These are phyloP conservation scores for Persicaria maculosa DNA, from an alignment of 148 eudicot species.

Conservation along the genomic window DNA sequence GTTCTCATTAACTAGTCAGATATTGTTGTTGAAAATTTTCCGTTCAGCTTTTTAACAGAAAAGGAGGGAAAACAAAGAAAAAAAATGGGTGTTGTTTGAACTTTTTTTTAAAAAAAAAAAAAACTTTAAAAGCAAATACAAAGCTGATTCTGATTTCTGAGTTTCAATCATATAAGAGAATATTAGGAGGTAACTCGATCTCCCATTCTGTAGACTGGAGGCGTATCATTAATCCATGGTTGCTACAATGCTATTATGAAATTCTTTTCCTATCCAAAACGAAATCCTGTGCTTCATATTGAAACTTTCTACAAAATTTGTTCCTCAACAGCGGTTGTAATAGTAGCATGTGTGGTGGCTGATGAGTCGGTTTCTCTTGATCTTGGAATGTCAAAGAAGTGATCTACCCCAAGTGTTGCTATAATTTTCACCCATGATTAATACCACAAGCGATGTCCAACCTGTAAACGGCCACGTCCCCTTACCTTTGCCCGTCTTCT, in stretches of 20 bases:
- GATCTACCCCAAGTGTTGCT: slow-evolving; percentile 37
- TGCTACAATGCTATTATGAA: background rate
- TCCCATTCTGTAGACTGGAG: background rate
- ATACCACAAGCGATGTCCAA: slow-evolving; percentile 80
- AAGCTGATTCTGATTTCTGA: background rate
- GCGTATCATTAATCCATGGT: background rate
- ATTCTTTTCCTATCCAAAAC: background rate
- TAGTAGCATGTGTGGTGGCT: background rate
- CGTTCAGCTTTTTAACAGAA: background rate
- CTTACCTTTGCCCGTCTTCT: slow-evolving; percentile 80
- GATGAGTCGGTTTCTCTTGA: background rate
- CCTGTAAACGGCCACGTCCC: slow-evolving; percentile 79
- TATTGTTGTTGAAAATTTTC: background rate
- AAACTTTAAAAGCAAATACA: background rate
- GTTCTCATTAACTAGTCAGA: background rate
- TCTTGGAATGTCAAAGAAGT: slow-evolving; percentile 4
- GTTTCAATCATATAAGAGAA: background rate
- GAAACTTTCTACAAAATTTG: background rate
- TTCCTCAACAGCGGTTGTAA: background rate
- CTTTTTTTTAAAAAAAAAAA: background rate
- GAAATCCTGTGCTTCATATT: background rate
- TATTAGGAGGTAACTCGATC: background rate
- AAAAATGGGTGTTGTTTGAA: background rate
- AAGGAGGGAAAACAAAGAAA: background rate
- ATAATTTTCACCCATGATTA: slow-evolving; percentile 82